phyloP scores from a whole-genome alignment of 176 grass and related monocot species.

The Zizania latifolia region DNA sequence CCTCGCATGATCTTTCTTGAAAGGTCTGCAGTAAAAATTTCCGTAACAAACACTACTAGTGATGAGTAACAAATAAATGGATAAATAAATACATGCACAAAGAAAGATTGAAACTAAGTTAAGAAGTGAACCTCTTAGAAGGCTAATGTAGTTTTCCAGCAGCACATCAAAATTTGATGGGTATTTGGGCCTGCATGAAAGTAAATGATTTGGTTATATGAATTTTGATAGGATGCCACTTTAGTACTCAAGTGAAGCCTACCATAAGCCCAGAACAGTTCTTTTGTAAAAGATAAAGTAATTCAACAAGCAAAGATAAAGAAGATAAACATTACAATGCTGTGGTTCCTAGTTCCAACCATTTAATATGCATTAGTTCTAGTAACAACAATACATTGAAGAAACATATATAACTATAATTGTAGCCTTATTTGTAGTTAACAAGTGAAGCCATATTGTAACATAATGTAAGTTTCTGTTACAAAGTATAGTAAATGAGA shows the following conservation, averaged over 20 bases:
- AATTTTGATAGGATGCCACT: neutral
- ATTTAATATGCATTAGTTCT: neutral
- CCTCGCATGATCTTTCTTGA: constrained; percentile 93
- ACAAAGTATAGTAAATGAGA: neutral
- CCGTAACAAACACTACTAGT: neutral
- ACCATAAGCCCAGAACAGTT: neutral
- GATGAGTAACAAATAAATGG: neutral
- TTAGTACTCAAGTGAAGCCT: neutral
- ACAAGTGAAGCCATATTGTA: neutral
- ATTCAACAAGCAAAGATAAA: neutral
- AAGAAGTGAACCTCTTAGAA: constrained; percentile 51
- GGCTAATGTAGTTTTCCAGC: constrained; percentile 63
- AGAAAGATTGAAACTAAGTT: neutral
- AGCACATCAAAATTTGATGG: constrained; percentile 69
- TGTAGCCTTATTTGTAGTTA: neutral
- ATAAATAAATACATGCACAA: neutral
- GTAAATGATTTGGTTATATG: neutral
- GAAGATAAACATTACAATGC: neutral
- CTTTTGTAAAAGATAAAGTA: neutral
- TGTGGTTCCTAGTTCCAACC: neutral
- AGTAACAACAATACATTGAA: neutral
- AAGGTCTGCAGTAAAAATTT: constrained; percentile 44
- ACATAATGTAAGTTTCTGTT: neutral
- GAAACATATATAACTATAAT: neutral
- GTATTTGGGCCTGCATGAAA: constrained; percentile 57